These are phyloP conservation scores for Diplodia mutila DNA, from an alignment of 2,329 filamentous ascomycete species.

Conservation along the genomic window DNA sequence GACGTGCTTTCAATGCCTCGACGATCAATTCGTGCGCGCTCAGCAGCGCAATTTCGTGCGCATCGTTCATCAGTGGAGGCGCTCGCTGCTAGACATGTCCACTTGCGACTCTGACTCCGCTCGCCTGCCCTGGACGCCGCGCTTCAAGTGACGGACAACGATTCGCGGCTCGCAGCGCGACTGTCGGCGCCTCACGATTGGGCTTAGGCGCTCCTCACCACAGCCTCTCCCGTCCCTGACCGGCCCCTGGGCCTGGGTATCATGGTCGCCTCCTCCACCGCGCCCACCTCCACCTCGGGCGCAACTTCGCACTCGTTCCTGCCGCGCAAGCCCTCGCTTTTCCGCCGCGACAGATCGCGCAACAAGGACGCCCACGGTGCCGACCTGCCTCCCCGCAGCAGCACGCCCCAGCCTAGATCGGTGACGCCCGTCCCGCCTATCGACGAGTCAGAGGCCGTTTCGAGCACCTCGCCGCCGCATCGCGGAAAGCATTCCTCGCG, in stretches of 20 bases:
- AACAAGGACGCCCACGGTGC: not conserved
- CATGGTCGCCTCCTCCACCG: slow-evolving; percentile 24
- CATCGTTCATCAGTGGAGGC: slow-evolving; percentile 11
- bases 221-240: slow-evolving; percentile 18
- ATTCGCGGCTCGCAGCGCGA: slow-evolving; percentile 15
- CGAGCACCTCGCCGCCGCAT: slow-evolving; percentile 31
- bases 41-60: slow-evolving; percentile 9
- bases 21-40: slow-evolving; percentile 12
- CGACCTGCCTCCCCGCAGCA: slow-evolving; percentile 22
- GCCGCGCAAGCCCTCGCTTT: slow-evolving; percentile 25
- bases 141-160: slow-evolving; percentile 1
- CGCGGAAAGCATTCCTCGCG: slow-evolving; percentile 32
- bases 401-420: slow-evolving; percentile 19
- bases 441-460: slow-evolving; percentile 25
- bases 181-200: slow-evolving; percentile 16
- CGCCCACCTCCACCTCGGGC: slow-evolving; percentile 9
- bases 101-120: slow-evolving; percentile 14
- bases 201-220: not conserved
- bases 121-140: slow-evolving; percentile 15
- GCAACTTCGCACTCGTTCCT: slow-evolving; percentile 18
- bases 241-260: slow-evolving; percentile 16
- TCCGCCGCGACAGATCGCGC: slow-evolving; percentile 22
- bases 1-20: slow-evolving; percentile 16
- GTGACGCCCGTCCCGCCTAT: slow-evolving; percentile 26
- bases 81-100: slow-evolving; percentile 11